Evolutionary conservation across 129 eudicot species (phyloP), one percentile per base, ranked within the genome.

Genomic region (Centrapalus pauciflorus): DNA sequence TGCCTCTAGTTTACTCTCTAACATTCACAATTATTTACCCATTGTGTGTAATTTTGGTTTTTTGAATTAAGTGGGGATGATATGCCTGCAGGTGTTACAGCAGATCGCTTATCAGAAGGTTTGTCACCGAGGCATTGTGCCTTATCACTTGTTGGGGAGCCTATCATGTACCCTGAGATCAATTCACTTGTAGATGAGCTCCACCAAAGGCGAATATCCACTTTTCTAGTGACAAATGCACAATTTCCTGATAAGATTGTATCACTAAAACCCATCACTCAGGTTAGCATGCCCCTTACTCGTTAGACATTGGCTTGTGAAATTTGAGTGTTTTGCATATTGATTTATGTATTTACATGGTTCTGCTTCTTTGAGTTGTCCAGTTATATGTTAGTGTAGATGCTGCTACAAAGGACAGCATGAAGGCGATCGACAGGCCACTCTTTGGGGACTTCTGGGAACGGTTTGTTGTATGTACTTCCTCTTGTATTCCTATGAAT

Each of bases 371-470:
- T 74, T 66, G 79, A 68, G 24, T 28, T 49, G 33, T 81, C 80
- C 88, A 94, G 97, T 67, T 94, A 57, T 94, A 94, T 70, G 97
- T 94, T 23, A 94, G 99, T 61, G 99, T 94, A 30, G 99, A 94
- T 94, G 99, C 99, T 66, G 95, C 88, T 55, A 94, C 95, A 21
- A 89, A 89, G 76, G 99, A 89, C 35, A 89, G 89, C 77, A 75
- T 94, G 88, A 94, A 94, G 77, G 97, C 99, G 16, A 88, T 94
- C 56, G 99, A 94, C 67, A 82, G 97, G 70, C 99, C 99, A 54
- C 95, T 94, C 4, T 94, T 94, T 75, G 90, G 97, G 45, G 99
- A 94, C 84, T 94, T 89, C 49, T 94, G 99, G 99, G 99, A 94
- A 83, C 91, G 97, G 33, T 94, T 94, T 81, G 70, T 76, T 72